phyloP scores from a whole-genome alignment of 352 stramenopile genomes.

The Phytophthora pini region DNA sequence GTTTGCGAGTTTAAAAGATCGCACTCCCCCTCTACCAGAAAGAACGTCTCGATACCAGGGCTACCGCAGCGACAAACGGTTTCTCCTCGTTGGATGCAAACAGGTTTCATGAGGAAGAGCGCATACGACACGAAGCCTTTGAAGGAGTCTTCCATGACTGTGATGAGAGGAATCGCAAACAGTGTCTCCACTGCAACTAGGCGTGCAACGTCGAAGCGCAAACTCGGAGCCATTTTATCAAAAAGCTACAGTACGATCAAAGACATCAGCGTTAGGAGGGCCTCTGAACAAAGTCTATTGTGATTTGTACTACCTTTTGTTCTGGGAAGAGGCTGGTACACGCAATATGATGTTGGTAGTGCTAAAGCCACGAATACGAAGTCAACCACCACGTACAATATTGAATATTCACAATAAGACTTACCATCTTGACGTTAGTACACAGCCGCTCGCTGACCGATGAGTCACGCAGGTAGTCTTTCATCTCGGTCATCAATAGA shows the following conservation, averaged over 20 bases:
- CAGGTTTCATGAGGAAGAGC: slow-evolving; percentile 80
- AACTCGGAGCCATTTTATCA: slow-evolving; percentile 77
- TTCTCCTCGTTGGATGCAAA: slow-evolving; percentile 73
- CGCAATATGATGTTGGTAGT: slow-evolving; percentile 75
- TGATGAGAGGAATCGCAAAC: slow-evolving; percentile 84
- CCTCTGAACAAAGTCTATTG: too few species aligned
- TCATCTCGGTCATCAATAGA: slow-evolving; percentile 84
- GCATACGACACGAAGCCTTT: slow-evolving; percentile 91
- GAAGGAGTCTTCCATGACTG: slow-evolving; percentile 88
- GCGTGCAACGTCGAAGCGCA: slow-evolving; percentile 83
- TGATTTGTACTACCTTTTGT: slow-evolving; percentile 57
- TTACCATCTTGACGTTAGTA: slow-evolving; percentile 73
- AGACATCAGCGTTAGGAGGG: not conserved
- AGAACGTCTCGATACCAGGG: slow-evolving; percentile 84
- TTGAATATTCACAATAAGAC: not conserved
- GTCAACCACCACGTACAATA: too few species aligned
- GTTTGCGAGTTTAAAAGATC: slow-evolving; percentile 80
- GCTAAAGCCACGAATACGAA: slow-evolving; percentile 37
- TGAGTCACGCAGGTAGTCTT: slow-evolving; percentile 83
- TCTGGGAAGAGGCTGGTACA: slow-evolving; percentile 83
- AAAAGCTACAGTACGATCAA: slow-evolving; percentile 59
- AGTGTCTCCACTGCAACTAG: slow-evolving; percentile 80
- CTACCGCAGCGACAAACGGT: slow-evolving; percentile 78
- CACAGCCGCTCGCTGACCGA: slow-evolving; percentile 59
- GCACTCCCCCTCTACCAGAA: slow-evolving; percentile 85